Conservation (phyloP, 2,329 filamentous ascomycete genomes). For the Sphaerulina vaccinii region DNA sequence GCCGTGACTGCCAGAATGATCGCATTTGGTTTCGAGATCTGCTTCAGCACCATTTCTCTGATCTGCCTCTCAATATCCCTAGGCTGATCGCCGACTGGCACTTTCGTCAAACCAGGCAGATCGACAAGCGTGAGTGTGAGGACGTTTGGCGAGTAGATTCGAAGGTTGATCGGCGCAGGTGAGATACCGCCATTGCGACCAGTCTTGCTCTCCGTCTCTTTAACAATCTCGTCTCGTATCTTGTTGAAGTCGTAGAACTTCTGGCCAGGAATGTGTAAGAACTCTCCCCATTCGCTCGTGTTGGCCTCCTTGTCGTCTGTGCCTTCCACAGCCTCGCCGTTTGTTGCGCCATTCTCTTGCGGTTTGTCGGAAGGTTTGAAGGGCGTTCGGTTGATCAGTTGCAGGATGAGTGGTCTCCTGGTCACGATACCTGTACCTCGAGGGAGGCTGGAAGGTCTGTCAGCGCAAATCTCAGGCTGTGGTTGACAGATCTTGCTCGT, state of each 20-base stretch:
- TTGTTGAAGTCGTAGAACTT: conserved; percentile 99
- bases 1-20: conserved; percentile 96
- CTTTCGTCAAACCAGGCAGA: conserved; percentile 92
- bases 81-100: conserved; percentile 93
- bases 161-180: conserved; percentile 91
- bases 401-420: conserved; percentile 88
- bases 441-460: conserved; percentile 65
- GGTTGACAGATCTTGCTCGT: conserved; percentile 45
- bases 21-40: conserved; percentile 97
- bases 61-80: conserved; percentile 97
- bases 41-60: conserved; percentile 95
- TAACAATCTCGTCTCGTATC: conserved; percentile 94
- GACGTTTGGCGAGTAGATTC: conserved; percentile 98
- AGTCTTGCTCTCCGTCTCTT: conserved; percentile 95
- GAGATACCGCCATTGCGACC: conserved; percentile 96
- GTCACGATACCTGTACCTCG: conserved; percentile 98
- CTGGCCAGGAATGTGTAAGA: conserved; percentile 93
- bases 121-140: conserved; percentile 95
- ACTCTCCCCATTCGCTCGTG: conserved; percentile 96
- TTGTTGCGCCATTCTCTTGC: conserved; percentile 71
- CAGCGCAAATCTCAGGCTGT: conserved; percentile 9
- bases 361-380: conserved; percentile 52
- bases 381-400: conserved; percentile 85
- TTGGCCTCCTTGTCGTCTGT: conserved; percentile 85
- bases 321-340: conserved; percentile 64